Conservation (phyloP, 805 yeast species). For the Saturnispora silvae region DNA sequence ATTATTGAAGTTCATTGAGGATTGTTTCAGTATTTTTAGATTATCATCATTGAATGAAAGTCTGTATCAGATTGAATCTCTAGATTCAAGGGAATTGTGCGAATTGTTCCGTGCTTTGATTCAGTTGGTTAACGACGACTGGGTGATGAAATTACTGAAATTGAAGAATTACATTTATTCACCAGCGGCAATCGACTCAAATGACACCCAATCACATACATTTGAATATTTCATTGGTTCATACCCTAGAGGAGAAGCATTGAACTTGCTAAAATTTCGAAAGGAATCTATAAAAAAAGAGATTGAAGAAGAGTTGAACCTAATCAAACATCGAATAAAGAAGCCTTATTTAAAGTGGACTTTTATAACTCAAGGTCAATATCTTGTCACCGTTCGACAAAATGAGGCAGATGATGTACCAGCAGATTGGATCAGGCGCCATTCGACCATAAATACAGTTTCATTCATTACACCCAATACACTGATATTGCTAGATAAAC, state of each 20-base stretch:
- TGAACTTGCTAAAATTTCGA: constrained; percentile 30
- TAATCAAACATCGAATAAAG: constrained; percentile 32
- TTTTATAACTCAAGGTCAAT: constrained; percentile 41
- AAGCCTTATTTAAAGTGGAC: constrained; percentile 10
- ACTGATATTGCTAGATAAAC: constrained; percentile 36
- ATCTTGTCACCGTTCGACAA: constrained; percentile 66
- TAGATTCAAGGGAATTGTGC: constrained; percentile 10
- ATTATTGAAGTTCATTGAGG: constrained; percentile 38
- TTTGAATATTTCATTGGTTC: constrained; percentile 31
- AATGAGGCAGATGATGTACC: constrained; percentile 52
- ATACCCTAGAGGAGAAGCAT: constrained; percentile 30
- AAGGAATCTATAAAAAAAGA: constrained; percentile 35
- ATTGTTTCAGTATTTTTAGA: constrained; percentile 26
- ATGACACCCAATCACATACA: constrained; percentile 24
- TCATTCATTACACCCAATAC: constrained; percentile 63
- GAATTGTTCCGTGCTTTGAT: constrained; percentile 1
- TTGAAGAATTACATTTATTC: constrained; percentile 43
- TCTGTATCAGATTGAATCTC: constrained; percentile 14
- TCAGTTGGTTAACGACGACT: constrained; percentile 6
- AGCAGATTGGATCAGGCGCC: constrained; percentile 63
- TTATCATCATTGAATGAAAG: constrained; percentile 3
- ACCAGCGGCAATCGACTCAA: constrained; percentile 41
- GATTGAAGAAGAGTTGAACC: constrained; percentile 42
- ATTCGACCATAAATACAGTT: constrained; percentile 55
- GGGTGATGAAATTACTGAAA: constrained; percentile 20